Evolutionary conservation across 2,329 filamentous ascomycete species (phyloP), one percentile per base, ranked within the genome.

Genomic region (Elsinoe batatas): DNA sequence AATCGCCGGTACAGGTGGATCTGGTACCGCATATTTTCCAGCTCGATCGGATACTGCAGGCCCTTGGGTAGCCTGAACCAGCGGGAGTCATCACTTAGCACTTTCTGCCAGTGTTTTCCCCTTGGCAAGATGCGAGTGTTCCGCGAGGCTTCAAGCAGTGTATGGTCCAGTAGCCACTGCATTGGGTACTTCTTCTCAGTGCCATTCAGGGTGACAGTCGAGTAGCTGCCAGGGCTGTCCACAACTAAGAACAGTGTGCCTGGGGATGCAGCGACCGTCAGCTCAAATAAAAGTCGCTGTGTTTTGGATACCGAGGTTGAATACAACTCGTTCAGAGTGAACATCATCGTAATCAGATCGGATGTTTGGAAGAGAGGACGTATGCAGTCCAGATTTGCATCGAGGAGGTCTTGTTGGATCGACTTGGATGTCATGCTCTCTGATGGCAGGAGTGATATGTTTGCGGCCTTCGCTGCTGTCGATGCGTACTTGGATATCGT

Each of bases 21-120:
- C 70, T 97, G 91, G 70, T 91, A 95, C 46, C 91, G 82, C 91
- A 96, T 95, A 67, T 96, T 88, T 73, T 97, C 91, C 66, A 97
- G 72, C 53, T 83, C 79, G 63, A 96, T 89, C 6, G 90, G 86
- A 71, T 96, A 97, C 38, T 77, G 75, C 61, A 96, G 70, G 13
- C 62, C 66, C n/a, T 66, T 63, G 6, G 69, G 67, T 35, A 95
- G 71, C 42, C 91, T 80, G 71, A 91, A 96, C 91, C 91, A 97
- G 55, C 81, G 73, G 2, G 87, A 90, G 47, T 95, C 88, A 58
- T 90, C 78, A 18, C 82, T 81, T 54, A 86, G 75, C 2, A 95
- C 58, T 69, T 87, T 89, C 61, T 83, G 79, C 91, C 91, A 97
- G 20, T 71, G 61, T 11, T 61, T 40, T 1, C 44, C 50, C 13